Evolutionary conservation across 805 yeast species (phyloP).

Genomic region (Lipomyces yamadae): DNA sequence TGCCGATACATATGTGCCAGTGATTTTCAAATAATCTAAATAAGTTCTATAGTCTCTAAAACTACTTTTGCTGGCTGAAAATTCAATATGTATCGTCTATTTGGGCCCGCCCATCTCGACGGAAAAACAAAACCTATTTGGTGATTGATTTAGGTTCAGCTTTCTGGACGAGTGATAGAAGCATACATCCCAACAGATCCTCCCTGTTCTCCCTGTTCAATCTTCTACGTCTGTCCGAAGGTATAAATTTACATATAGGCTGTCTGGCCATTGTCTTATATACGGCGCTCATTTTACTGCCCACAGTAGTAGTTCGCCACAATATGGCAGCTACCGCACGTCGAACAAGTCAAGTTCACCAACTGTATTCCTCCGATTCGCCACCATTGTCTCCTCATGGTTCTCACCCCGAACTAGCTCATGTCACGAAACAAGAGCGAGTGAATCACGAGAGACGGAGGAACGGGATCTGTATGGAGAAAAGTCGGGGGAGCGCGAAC

Average conservation of each 20-base stretch:
- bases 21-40: not conserved
- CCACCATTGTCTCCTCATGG: slow-evolving; percentile 2
- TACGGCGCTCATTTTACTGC: not conserved
- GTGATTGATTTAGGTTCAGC: not conserved
- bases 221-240: not conserved
- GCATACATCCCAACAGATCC: not conserved
- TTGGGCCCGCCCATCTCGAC: not conserved
- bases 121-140: not conserved
- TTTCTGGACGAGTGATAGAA: not conserved
- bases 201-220: not conserved
- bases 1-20: slow-evolving; percentile 2
- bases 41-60: not conserved
- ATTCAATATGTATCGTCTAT: not conserved
- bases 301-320: not conserved
- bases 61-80: not conserved
- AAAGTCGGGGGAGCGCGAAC: not conserved
- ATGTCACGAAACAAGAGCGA: not conserved
- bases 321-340: not conserved
- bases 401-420: not conserved
- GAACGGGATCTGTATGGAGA: not conserved
- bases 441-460: not conserved
- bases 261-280: not conserved
- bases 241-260: not conserved
- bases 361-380: slow-evolving; percentile 6
- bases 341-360: slow-evolving; percentile 8